A percentile compares a stretch with the other conserved stretches of the same genome.
These are phyloP conservation scores for Tilletia caries DNA, from an alignment of 1,284 basidiomycete species.

Conservation along the genomic window DNA sequence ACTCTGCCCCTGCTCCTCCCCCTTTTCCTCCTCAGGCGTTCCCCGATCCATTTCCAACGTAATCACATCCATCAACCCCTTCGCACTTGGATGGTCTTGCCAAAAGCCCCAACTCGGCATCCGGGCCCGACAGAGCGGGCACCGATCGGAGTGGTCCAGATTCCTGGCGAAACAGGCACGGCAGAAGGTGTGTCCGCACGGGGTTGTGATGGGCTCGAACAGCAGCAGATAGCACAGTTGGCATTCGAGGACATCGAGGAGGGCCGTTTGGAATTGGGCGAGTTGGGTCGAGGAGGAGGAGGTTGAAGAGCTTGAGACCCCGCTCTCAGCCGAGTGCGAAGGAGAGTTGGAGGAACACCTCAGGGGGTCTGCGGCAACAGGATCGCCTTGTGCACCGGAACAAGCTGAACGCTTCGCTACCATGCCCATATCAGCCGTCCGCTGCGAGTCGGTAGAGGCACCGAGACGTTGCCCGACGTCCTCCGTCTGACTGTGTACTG, in stretches of 20 bases:
- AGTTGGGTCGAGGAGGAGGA: constrained; percentile 6
- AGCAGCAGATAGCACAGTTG: constrained; percentile 84
- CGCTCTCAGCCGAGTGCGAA: not conserved
- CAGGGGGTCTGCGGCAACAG: no score
- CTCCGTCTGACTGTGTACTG: no score
- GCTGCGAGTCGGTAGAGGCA: no score
- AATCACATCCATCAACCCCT: constrained; percentile 33
- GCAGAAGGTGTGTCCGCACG: constrained; percentile 94
- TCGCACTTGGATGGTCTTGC: constrained; percentile 61
- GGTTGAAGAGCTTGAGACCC: not conserved
- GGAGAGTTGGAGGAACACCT: no score
- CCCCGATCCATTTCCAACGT: constrained; percentile 15
- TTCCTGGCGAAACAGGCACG: constrained; percentile 79
- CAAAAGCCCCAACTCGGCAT: constrained; percentile 76
- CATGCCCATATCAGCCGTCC: no score
- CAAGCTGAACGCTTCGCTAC: no score
- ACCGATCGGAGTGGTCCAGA: constrained; percentile 75
- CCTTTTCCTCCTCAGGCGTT: not conserved
- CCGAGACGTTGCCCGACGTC: no score
- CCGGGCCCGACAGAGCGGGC: constrained; percentile 78
- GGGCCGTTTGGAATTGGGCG: constrained; percentile 56
- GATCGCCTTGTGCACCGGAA: no score
- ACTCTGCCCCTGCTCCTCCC: no score
- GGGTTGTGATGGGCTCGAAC: constrained; percentile 81
- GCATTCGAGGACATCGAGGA: constrained; percentile 73